phyloP scores from a whole-genome alignment of 2,329 filamentous ascomycete genomes.

The Monosporascus sp. region DNA sequence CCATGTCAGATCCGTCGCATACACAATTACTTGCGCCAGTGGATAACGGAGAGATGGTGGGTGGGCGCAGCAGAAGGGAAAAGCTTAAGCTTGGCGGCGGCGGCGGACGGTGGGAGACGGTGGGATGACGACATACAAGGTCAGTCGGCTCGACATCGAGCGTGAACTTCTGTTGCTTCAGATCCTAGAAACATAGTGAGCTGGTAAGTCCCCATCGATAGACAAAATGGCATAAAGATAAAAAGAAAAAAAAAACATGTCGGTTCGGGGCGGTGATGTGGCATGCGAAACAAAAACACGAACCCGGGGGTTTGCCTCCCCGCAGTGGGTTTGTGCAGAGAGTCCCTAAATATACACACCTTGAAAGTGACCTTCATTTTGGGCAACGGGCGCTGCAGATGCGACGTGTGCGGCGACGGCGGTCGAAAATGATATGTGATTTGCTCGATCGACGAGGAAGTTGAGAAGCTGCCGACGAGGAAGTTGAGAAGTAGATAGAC shows the following conservation, averaged over 20 bases:
- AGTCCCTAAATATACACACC: conserved; percentile 34
- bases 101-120: conserved; percentile 12
- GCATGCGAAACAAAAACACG: background rate
- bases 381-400: conserved; percentile 25
- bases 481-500: background rate
- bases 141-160: conserved; percentile 92
- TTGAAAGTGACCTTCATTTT: conserved; percentile 66
- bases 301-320: background rate
- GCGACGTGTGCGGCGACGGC: background rate
- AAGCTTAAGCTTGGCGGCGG: conserved; percentile 4
- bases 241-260: background rate
- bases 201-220: background rate
- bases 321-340: conserved; percentile 1
- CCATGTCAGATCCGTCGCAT: conserved; percentile 15
- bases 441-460: background rate
- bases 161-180: conserved; percentile 98
- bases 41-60: conserved; percentile 3
- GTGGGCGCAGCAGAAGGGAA: background rate
- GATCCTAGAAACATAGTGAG: conserved; percentile 56
- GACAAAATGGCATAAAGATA: background rate
- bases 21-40: conserved; percentile 1
- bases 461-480: background rate
- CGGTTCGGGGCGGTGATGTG: background rate
- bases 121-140: conserved; percentile 59
- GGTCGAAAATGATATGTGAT: background rate